Conservation (phyloP, 2,329 filamentous ascomycete genomes). For the Ophiostoma sp. region DNA sequence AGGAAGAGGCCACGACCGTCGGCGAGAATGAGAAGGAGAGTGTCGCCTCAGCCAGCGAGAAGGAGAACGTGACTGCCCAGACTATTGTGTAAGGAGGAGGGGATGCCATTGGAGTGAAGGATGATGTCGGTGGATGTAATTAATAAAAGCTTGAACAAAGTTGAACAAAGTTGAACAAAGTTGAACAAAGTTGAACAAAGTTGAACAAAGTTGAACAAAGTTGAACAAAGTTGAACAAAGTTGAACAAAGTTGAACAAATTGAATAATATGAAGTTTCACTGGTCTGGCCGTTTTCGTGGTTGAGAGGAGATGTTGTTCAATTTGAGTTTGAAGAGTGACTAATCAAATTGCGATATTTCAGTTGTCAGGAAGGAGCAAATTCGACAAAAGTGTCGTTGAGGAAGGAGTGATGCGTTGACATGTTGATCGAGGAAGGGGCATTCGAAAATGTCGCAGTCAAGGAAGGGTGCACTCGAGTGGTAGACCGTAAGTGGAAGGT, state of each 20-base stretch:
- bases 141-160: neutral
- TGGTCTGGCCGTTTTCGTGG: neutral
- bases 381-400: neutral
- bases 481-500: neutral
- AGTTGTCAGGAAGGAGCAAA: neutral
- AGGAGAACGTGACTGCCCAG: neutral
- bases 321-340: neutral
- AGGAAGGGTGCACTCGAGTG: too few species aligned
- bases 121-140: too few species aligned
- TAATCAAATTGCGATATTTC: neutral
- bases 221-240: too few species aligned
- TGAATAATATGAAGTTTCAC: neutral
- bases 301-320: too few species aligned
- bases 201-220: too few species aligned
- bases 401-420: neutral
- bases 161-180: neutral
- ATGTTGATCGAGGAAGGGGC: neutral
- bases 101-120: too few species aligned
- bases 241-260: too few species aligned
- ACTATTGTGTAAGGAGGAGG: neutral
- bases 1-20: neutral
- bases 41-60: slow-evolving; percentile 5
- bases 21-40: slow-evolving; percentile 12
- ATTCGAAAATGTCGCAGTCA: neutral
- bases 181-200: too few species aligned